Percentiles rank a stretch among this genome's conserved stretches.
These are phyloP conservation scores for Endothia cerciana DNA, from an alignment of 2,329 filamentous ascomycete species.

Conservation along the genomic window DNA sequence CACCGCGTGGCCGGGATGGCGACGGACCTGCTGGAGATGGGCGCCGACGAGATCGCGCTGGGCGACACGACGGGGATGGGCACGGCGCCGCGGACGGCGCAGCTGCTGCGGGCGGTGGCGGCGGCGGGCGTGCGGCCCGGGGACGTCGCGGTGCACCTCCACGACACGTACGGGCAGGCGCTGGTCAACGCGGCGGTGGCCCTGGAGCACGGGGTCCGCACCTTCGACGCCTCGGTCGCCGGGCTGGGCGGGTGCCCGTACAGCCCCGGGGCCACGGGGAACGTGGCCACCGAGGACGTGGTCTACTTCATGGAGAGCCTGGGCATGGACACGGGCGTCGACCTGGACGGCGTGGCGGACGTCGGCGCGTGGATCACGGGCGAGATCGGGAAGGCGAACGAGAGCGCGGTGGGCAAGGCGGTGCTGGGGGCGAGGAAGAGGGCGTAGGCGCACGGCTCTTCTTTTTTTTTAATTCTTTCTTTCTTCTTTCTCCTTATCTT, in stretches of 20 bases:
- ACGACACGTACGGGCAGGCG: conserved; percentile 86
- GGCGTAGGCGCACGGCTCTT: too few relatives aligned
- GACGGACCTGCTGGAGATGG: conserved; percentile 75
- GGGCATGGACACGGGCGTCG: conserved; percentile 75
- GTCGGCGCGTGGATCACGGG: conserved; percentile 74
- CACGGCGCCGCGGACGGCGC: conserved; percentile 70
- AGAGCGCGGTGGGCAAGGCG: conserved; percentile 70
- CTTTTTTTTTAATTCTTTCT: too few relatives aligned
- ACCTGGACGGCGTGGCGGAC: conserved; percentile 67
- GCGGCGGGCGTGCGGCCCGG: conserved; percentile 70
- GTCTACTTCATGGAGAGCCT: conserved; percentile 77
- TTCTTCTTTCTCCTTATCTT: too few relatives aligned
- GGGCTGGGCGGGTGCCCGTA: conserved; percentile 86
- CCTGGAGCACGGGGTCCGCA: conserved; percentile 75
- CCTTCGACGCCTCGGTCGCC: conserved; percentile 79
- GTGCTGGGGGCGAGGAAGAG: conserved; percentile 54
- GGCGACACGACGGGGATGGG: conserved; percentile 93
- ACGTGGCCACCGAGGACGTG: conserved; percentile 83
- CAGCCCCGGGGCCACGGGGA: conserved; percentile 83
- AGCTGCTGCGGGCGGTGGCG: conserved; percentile 66
- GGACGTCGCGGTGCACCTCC: conserved; percentile 82
- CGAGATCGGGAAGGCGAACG: conserved; percentile 65
- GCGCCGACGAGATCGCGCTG: conserved; percentile 87
- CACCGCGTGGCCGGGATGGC: conserved; percentile 69
- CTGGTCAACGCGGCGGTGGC: conserved; percentile 81